Percentiles rank a stretch among this genome's conserved stretches.
phyloP scores from a whole-genome alignment of 2,329 filamentous ascomycete genomes.

The Alternaria conjuncta region DNA sequence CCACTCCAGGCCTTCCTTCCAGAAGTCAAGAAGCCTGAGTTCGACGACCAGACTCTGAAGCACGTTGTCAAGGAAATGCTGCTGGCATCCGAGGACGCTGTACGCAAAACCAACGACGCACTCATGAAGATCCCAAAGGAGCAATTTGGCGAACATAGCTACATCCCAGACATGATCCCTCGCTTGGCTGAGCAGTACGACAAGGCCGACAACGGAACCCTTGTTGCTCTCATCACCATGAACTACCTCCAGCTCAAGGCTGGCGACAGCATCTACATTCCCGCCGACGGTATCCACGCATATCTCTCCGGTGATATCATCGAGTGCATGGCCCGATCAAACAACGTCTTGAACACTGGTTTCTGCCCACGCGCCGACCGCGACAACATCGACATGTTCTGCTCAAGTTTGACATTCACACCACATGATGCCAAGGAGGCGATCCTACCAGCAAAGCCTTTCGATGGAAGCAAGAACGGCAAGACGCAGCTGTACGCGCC shows the following conservation, averaged over 20 bases:
- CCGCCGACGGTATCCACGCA: slow-evolving; percentile 75
- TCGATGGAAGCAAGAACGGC: slow-evolving; percentile 61
- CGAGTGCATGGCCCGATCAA: slow-evolving; percentile 78
- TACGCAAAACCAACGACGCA: slow-evolving; percentile 60
- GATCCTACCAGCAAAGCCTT: slow-evolving; percentile 58
- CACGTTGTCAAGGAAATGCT: slow-evolving; percentile 63
- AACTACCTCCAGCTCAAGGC: slow-evolving; percentile 72
- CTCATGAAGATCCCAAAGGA: slow-evolving; percentile 58
- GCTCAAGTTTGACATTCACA: slow-evolving; percentile 67
- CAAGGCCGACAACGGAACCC: slow-evolving; percentile 66
- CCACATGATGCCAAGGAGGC: slow-evolving; percentile 66
- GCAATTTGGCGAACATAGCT: slow-evolving; percentile 59
- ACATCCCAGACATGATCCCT: slow-evolving; percentile 70
- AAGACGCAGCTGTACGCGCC: slow-evolving; percentile 70
- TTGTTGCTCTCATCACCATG: slow-evolving; percentile 76
- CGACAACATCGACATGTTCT: slow-evolving; percentile 69
- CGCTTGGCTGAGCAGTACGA: slow-evolving; percentile 70
- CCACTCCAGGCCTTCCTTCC: slow-evolving; percentile 63
- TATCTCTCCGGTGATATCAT: slow-evolving; percentile 77
- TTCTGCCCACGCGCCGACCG: slow-evolving; percentile 73
- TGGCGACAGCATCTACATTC: slow-evolving; percentile 73
- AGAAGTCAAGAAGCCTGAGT: slow-evolving; percentile 48
- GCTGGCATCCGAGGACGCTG: slow-evolving; percentile 58
- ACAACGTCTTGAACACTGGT: slow-evolving; percentile 77
- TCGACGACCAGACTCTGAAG: slow-evolving; percentile 65